phyloP scores from a whole-genome alignment of 495 filamentous ascomycete genomes.

The Xylaria curta region DNA sequence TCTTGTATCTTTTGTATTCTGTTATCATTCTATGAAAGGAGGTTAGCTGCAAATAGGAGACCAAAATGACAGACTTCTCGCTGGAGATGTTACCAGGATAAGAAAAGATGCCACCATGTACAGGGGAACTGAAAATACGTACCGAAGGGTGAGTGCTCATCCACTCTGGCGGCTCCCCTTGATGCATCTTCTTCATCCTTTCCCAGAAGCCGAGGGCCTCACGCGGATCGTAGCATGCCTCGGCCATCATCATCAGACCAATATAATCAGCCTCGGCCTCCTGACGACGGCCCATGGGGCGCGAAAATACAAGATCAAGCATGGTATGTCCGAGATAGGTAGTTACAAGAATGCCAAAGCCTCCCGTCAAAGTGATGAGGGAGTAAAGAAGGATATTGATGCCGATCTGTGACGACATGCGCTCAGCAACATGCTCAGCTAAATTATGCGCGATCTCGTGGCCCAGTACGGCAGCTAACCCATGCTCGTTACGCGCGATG shows the following conservation, averaged over 20 bases:
- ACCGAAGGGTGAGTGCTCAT: slow-evolving; percentile 87
- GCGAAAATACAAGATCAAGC: slow-evolving; percentile 67
- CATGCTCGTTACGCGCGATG: slow-evolving; percentile 73
- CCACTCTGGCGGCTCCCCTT: slow-evolving; percentile 71
- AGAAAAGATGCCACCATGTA: no score
- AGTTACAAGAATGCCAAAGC: slow-evolving; percentile 52
- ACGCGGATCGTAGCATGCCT: slow-evolving; percentile 71
- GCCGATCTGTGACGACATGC: slow-evolving; percentile 68
- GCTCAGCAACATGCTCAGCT: slow-evolving; percentile 79
- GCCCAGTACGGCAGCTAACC: slow-evolving; percentile 82
- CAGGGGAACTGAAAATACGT: slow-evolving; percentile 36
- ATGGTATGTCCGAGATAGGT: slow-evolving; percentile 50
- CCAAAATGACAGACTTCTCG: no score
- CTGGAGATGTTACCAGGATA: no score
- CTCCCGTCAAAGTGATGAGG: slow-evolving; percentile 56
- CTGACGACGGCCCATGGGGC: slow-evolving; percentile 72
- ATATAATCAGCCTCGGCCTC: slow-evolving; percentile 84
- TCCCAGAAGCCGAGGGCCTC: slow-evolving; percentile 78
- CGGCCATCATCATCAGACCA: slow-evolving; percentile 72
- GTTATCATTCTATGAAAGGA: slow-evolving; percentile 61
- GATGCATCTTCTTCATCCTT: slow-evolving; percentile 71
- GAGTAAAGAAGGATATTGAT: slow-evolving; percentile 60
- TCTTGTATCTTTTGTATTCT: slow-evolving; percentile 73
- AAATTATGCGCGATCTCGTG: slow-evolving; percentile 96
- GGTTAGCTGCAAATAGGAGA: slow-evolving; percentile 26